Evolutionary conservation across 768 basidiomycete species (phyloP).

Genomic region (Boletus huronensis): DNA sequence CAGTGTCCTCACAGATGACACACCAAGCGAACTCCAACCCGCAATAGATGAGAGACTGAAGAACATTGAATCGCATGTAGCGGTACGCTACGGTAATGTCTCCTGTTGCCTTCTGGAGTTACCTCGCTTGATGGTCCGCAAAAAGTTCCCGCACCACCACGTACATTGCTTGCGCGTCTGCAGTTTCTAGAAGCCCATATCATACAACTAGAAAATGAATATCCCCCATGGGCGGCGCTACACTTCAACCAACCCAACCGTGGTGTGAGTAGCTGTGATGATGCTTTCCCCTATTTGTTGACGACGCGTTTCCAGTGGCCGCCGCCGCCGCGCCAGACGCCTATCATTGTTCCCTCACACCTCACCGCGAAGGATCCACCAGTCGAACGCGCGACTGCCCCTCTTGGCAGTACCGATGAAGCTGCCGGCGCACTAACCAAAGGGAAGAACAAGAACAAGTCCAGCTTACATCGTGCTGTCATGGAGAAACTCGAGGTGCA

Average conservation of each 20-base stretch:
- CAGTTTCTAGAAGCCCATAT: constrained; percentile 76
- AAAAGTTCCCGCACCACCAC: constrained; percentile 69
- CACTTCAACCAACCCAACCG: constrained; percentile 84
- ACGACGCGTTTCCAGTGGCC: constrained; percentile 60
- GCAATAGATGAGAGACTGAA: constrained; percentile 60
- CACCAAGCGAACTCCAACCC: constrained; percentile 48
- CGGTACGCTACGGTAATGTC: constrained; percentile 66
- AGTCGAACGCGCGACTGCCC: constrained; percentile 7
- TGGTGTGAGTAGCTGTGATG: constrained; percentile 50
- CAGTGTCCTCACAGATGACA: constrained; percentile 21
- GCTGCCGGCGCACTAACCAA: constrained; percentile 10
- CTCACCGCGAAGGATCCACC: constrained; percentile 38
- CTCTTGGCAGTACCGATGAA: constrained; percentile 15
- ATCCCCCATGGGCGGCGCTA: constrained; percentile 85
- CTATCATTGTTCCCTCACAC: constrained; percentile 74
- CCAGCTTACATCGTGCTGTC: constrained; percentile 70
- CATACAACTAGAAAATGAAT: constrained; percentile 72
- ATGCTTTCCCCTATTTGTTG: not conserved
- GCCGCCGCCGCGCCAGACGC: constrained; percentile 72
- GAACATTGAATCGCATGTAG: constrained; percentile 69
- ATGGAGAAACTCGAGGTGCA: constrained; percentile 74
- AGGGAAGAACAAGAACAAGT: constrained; percentile 42
- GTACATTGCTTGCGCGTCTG: constrained; percentile 58
- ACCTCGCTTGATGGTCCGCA: constrained; percentile 4
- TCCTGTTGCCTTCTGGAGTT: not conserved